A percentile compares a stretch with the other conserved stretches of the same genome.
phyloP scores from a whole-genome alignment of 2,329 filamentous ascomycete genomes.

The Xylaria hypoxylon region DNA sequence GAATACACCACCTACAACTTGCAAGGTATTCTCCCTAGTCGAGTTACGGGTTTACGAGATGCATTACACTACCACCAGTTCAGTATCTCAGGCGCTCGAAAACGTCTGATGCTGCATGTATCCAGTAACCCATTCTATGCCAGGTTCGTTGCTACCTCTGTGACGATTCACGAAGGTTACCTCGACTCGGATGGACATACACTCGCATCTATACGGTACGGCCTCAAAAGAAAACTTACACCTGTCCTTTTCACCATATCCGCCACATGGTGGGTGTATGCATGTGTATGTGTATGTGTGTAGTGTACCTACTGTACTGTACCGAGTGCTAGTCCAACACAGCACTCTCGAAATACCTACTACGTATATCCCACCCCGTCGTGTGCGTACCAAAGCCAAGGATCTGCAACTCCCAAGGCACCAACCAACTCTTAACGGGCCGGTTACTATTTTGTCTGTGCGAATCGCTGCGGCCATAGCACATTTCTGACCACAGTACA shows the following conservation, averaged over 20 bases:
- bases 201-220: too few relatives aligned
- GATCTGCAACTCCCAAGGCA: slow-evolving; percentile 31
- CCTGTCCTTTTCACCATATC: too few relatives aligned
- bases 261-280: not conserved
- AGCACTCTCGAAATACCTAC: slow-evolving; percentile 13
- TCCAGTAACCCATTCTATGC: too few relatives aligned
- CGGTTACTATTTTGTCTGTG: slow-evolving; percentile 39
- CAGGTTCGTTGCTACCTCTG: too few relatives aligned
- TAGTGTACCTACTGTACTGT: slow-evolving; percentile 1
- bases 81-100: too few relatives aligned
- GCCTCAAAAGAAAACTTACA: not conserved
- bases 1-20: slow-evolving; percentile 1
- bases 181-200: too few relatives aligned
- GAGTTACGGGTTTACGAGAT: slow-evolving; percentile 1
- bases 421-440: slow-evolving; percentile 33
- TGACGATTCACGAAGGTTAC: too few relatives aligned
- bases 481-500: slow-evolving; percentile 31
- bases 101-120: too few relatives aligned
- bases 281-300: not conserved
- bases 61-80: not conserved
- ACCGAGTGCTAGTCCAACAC: slow-evolving; percentile 7
- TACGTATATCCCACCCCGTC: slow-evolving; percentile 15
- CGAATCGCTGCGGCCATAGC: slow-evolving; percentile 20
- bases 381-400: slow-evolving; percentile 22
- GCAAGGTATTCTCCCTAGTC: not conserved